These are phyloP conservation scores for Inga laurina DNA, from an alignment of 306 rosid genomes.

Conservation along the genomic window DNA sequence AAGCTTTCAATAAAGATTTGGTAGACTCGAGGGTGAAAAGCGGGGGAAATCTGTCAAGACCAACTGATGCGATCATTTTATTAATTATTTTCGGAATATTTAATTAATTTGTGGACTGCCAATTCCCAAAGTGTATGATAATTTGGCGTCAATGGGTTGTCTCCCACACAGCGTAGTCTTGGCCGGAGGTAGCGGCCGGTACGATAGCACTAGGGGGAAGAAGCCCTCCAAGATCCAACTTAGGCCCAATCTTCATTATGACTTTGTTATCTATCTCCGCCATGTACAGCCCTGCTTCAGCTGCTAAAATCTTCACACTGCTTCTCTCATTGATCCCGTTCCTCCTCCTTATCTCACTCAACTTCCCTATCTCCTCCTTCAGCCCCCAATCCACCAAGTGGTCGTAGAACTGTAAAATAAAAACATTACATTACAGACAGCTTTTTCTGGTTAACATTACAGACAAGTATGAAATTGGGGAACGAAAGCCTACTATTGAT, in stretches of 20 bases:
- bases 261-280: constrained; percentile 63
- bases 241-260: constrained; percentile 74
- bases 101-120: too few species aligned
- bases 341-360: constrained; percentile 51
- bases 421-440: not conserved
- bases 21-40: too few species aligned
- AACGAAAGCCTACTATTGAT: constrained; percentile 49
- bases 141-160: not conserved
- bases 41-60: too few species aligned
- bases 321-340: constrained; percentile 55
- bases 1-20: too few species aligned
- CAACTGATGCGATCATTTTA: too few species aligned
- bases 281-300: constrained; percentile 61
- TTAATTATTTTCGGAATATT: too few species aligned
- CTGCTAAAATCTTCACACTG: constrained; percentile 56
- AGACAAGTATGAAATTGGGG: not conserved
- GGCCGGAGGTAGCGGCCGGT: constrained; percentile 58
- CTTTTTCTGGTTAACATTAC: not conserved
- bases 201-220: constrained; percentile 45
- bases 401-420: constrained; percentile 70
- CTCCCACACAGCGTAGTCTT: constrained; percentile 74
- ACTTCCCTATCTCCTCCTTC: constrained; percentile 53
- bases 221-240: constrained; percentile 51
- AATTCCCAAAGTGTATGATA: too few species aligned
- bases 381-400: constrained; percentile 73